Percentiles rank a stretch among this genome's conserved stretches.
Conservation (phyloP, 2,329 filamentous ascomycete species). For the Trichophyton rubrum region DNA sequence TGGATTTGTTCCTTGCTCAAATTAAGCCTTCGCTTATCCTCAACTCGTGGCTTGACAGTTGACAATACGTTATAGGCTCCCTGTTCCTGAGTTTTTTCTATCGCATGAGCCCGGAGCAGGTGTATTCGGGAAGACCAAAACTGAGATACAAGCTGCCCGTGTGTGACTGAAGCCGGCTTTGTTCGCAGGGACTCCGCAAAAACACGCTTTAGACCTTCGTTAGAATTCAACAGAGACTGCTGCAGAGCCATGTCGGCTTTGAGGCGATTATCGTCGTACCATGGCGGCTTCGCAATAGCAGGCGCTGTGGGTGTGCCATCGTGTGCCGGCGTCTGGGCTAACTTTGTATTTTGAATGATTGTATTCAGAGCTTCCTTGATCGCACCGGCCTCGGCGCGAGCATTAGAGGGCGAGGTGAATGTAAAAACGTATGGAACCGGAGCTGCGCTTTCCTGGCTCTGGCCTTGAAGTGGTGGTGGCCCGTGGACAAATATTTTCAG, state of each 20-base stretch:
- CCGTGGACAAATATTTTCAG: constrained; percentile 77
- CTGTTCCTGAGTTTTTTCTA: constrained; percentile 72
- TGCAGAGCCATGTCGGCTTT: constrained; percentile 71
- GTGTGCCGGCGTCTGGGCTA: constrained; percentile 18
- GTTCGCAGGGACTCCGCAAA: constrained; percentile 74
- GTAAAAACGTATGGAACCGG: constrained; percentile 70
- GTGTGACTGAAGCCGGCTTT: constrained; percentile 72
- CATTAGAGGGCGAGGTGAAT: constrained; percentile 66
- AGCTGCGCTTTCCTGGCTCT: constrained; percentile 24
- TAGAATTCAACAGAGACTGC: constrained; percentile 73
- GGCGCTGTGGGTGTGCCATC: constrained; percentile 53
- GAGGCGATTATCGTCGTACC: constrained; percentile 71
- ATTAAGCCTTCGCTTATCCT: constrained; percentile 64
- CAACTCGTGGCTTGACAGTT: constrained; percentile 67
- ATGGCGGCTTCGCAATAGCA: constrained; percentile 58
- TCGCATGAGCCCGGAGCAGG: constrained; percentile 76
- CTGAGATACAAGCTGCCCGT: constrained; percentile 71
- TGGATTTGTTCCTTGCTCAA: constrained; percentile 87
- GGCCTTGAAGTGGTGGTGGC: constrained; percentile 39
- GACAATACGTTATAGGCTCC: constrained; percentile 91
- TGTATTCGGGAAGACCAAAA: constrained; percentile 90
- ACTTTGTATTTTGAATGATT: constrained; percentile 59
- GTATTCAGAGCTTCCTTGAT: constrained; percentile 72
- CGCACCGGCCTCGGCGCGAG: constrained; percentile 69
- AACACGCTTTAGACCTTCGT: constrained; percentile 61